These are phyloP conservation scores for Medicago truncatula DNA, from an alignment of 306 rosid species.

Conservation along the genomic window MtrunA17r5.0-ANR NC_053046.1:6725501-6726000, in stretches of 20 bases:
- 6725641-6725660: conserved; percentile 16
- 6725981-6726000: background rate
- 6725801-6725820: background rate
- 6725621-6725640: conserved; percentile 28
- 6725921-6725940: no score
- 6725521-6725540: conserved; percentile 41
- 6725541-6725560: conserved; percentile 18
- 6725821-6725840: background rate
- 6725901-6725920: no score
- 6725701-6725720: conserved; percentile 18
- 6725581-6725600: background rate
- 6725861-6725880: background rate
- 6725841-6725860: background rate
- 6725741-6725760: background rate
- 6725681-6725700: background rate
- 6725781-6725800: background rate
- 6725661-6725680: conserved; percentile 11
- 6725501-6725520: conserved; percentile 41
- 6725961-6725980: background rate
- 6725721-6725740: conserved; percentile 29
- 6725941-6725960: background rate
- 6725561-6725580: conserved; percentile 42
- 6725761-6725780: background rate
- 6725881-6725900: background rate
- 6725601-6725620: conserved; percentile 38